Percentiles rank a stretch among this genome's conserved stretches.
Conservation (phyloP, 768 basidiomycete genomes). For the Lentinula boryana region DNA sequence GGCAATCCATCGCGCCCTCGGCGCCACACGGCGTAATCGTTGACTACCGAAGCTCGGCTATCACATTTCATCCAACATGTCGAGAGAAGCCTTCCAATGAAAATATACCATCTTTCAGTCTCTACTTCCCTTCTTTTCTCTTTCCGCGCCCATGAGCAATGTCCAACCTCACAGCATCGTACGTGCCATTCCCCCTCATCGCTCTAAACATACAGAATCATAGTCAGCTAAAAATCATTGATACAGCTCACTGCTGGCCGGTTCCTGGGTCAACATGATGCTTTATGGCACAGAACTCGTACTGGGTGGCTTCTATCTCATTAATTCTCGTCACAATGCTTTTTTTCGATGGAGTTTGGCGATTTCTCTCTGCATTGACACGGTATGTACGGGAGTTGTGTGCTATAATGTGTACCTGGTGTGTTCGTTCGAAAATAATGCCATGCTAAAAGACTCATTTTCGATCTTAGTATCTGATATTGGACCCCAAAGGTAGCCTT, state of each 20-base stretch:
- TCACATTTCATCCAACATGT: background rate
- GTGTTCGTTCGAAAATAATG: background rate
- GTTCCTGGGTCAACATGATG: constrained; percentile 6
- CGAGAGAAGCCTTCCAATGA: background rate
- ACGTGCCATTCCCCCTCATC: background rate
- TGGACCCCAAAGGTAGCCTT: background rate
- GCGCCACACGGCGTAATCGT: background rate
- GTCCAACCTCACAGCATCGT: background rate
- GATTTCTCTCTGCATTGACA: background rate
- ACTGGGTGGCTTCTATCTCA: background rate
- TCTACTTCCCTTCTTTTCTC: background rate
- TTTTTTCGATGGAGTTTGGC: constrained; percentile 2
- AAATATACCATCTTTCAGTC: background rate
- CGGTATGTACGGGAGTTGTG: background rate
- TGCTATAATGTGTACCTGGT: constrained; percentile 4
- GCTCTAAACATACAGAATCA: background rate
- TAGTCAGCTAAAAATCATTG: background rate
- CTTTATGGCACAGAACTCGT: background rate
- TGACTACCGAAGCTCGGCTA: background rate
- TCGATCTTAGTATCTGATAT: background rate
- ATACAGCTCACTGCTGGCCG: background rate
- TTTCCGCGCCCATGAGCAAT: background rate
- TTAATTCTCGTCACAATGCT: background rate
- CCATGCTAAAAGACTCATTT: background rate
- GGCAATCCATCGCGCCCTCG: background rate